Conservation (phyloP, 2,329 filamentous ascomycete species). For the Sordariomycetes sp. region DNA sequence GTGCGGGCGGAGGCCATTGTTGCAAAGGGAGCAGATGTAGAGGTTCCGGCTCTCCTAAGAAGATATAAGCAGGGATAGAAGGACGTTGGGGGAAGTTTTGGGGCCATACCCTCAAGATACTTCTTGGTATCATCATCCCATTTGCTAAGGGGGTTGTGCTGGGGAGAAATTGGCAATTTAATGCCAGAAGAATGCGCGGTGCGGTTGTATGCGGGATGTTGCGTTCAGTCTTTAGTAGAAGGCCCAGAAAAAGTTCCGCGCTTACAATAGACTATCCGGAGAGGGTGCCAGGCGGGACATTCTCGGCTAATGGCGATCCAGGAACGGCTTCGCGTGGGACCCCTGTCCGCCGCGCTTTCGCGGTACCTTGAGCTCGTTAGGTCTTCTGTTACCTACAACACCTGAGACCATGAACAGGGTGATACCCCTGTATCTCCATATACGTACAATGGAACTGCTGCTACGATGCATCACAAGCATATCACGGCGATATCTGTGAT, state of each 20-base stretch:
- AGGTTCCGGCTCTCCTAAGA: conserved; percentile 20
- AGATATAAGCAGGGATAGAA: neutral
- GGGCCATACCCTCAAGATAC: conserved; percentile 22
- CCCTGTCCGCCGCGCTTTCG: neutral
- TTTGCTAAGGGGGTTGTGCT: neutral
- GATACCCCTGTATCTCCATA: too few species aligned
- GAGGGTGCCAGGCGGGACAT: neutral
- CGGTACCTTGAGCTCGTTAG: too few species aligned
- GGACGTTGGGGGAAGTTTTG: neutral
- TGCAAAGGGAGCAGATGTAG: conserved; percentile 26
- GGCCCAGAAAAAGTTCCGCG: neutral
- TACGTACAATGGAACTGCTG: neutral
- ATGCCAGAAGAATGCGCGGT: neutral
- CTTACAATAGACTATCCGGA: neutral
- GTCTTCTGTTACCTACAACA: too few species aligned
- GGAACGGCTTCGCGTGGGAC: neutral
- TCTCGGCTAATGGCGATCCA: neutral
- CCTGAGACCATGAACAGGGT: too few species aligned
- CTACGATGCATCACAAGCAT: neutral
- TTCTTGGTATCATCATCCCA: conserved; percentile 26
- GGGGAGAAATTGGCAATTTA: neutral
- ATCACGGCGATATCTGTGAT: neutral
- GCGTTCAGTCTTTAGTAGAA: neutral
- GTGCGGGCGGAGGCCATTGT: neutral
- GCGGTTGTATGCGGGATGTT: neutral